These are phyloP conservation scores for Colletotrichum sp. DNA, from an alignment of 2,329 filamentous ascomycete species.

Conservation along the genomic window DNA sequence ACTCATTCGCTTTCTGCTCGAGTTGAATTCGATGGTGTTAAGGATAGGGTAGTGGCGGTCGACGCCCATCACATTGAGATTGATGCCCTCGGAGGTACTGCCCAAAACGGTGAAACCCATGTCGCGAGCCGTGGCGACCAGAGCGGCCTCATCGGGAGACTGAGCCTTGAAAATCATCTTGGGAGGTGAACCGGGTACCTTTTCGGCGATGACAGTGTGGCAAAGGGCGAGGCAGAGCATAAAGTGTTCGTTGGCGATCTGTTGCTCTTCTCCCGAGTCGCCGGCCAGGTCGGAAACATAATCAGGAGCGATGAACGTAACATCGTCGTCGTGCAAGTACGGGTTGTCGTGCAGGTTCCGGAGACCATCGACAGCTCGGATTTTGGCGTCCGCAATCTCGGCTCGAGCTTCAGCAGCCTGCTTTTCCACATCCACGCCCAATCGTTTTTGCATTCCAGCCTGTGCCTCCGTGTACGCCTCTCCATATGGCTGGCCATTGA, in stretches of 20 bases:
- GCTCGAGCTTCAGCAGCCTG: conserved; percentile 74
- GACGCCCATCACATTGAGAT: conserved; percentile 85
- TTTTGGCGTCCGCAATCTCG: conserved; percentile 81
- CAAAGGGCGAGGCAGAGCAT: conserved; percentile 97
- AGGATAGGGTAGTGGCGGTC: conserved; percentile 86
- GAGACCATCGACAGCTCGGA: conserved; percentile 73
- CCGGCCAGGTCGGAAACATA: conserved; percentile 85
- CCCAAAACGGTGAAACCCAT: conserved; percentile 94
- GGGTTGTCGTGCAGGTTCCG: conserved; percentile 86
- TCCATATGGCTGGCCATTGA: conserved; percentile 95
- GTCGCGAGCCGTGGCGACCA: conserved; percentile 93
- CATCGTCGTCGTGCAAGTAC: conserved; percentile 85
- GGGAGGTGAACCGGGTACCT: conserved; percentile 86
- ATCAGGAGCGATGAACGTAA: conserved; percentile 92
- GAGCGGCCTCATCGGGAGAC: conserved; percentile 92
- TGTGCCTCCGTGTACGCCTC: conserved; percentile 98
- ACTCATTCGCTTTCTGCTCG: conserved; percentile 95
- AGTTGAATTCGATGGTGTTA: conserved; percentile 98
- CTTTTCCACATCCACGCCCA: conserved; percentile 85
- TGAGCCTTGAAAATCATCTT: conserved; percentile 96
- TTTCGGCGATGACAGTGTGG: conserved; percentile 94
- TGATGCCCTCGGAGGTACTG: conserved; percentile 78
- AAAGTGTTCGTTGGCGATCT: conserved; percentile 81
- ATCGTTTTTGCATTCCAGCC: conserved; percentile 91
- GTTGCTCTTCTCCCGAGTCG: conserved; percentile 77